phyloP scores from a whole-genome alignment of 2,329 filamentous ascomycete genomes.

The Colletotrichum karsti region DNA sequence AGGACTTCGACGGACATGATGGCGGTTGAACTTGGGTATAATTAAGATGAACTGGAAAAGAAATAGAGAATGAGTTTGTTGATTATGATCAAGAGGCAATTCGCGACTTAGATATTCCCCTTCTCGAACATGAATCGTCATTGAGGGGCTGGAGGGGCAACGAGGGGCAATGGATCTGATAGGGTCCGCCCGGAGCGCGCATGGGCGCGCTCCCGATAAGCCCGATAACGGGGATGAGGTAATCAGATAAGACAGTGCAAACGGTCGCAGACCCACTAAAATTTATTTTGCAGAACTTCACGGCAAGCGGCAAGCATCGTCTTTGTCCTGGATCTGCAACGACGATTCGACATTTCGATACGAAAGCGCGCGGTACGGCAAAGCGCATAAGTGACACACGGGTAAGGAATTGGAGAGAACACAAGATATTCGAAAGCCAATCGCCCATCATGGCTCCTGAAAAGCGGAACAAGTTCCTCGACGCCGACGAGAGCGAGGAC shows the following conservation, averaged over 20 bases:
- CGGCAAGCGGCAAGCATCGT: background rate
- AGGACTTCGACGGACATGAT: slow-evolving; percentile 72
- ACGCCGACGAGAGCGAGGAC: slow-evolving; percentile 66
- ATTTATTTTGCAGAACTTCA: slow-evolving; percentile 19
- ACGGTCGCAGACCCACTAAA: slow-evolving; percentile 8
- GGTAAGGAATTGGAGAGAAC: background rate
- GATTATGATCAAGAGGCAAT: slow-evolving; percentile 5
- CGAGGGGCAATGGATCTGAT: background rate
- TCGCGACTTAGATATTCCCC: slow-evolving; percentile 18
- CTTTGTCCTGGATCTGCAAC: background rate
- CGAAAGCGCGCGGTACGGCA: background rate
- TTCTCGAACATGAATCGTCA: slow-evolving; percentile 25
- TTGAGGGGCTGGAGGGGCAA: slow-evolving; percentile 27
- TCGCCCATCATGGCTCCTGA: slow-evolving; percentile 65
- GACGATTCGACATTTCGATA: background rate
- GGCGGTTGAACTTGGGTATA: slow-evolving; percentile 6
- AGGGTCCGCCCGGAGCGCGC: slow-evolving; percentile 16
- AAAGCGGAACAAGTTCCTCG: slow-evolving; percentile 78
- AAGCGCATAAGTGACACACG: background rate
- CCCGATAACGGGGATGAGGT: slow-evolving; percentile 16
- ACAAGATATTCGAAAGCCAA: background rate
- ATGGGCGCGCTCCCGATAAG: background rate
- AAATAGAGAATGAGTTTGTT: background rate
- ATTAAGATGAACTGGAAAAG: background rate
- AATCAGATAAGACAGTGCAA: slow-evolving; percentile 25